A percentile compares a stretch with the other conserved stretches of the same genome.
Evolutionary conservation across 306 rosid species (phyloP).

Genomic region (Cicer bijugum): DNA sequence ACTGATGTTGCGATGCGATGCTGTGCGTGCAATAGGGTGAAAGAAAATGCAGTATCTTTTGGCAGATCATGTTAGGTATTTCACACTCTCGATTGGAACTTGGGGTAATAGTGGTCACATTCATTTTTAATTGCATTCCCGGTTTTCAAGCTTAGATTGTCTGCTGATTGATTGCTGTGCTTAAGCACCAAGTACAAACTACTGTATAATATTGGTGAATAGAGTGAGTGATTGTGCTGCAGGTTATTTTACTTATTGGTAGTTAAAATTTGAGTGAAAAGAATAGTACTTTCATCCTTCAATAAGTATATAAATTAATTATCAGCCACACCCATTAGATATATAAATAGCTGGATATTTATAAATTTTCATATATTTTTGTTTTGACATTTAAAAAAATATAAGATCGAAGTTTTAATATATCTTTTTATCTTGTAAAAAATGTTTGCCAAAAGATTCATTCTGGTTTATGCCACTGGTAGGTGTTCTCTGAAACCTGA

Average conservation of each 20-base stretch:
- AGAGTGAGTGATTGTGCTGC: constrained; percentile 22
- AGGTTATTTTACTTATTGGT: constrained; percentile 5
- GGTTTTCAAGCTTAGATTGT: constrained; percentile 37
- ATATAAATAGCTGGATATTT: not conserved
- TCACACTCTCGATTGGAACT: constrained; percentile 12
- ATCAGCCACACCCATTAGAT: not conserved
- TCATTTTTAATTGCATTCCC: constrained; percentile 10
- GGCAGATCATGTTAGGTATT: constrained; percentile 32
- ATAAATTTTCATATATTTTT: not conserved
- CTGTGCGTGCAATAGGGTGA: constrained; percentile 11
- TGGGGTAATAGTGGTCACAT: constrained; percentile 30
- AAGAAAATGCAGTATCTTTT: constrained; percentile 36
- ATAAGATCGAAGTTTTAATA: not conserved
- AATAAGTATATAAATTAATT: constrained; percentile 8
- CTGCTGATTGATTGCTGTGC: constrained; percentile 1
- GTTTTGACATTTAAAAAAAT: not conserved
- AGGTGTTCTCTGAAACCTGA: constrained; percentile 39
- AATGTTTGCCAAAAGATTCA: not conserved
- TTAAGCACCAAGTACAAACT: constrained; percentile 16
- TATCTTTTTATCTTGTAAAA: not conserved
- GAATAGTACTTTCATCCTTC: constrained; percentile 18
- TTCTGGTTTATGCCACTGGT: not conserved
- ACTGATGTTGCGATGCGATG: constrained; percentile 11
- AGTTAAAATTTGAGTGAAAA: constrained; percentile 5
- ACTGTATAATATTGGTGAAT: not conserved